phyloP scores from a whole-genome alignment of 148 eudicot species.

The Agrostemma githago region DNA sequence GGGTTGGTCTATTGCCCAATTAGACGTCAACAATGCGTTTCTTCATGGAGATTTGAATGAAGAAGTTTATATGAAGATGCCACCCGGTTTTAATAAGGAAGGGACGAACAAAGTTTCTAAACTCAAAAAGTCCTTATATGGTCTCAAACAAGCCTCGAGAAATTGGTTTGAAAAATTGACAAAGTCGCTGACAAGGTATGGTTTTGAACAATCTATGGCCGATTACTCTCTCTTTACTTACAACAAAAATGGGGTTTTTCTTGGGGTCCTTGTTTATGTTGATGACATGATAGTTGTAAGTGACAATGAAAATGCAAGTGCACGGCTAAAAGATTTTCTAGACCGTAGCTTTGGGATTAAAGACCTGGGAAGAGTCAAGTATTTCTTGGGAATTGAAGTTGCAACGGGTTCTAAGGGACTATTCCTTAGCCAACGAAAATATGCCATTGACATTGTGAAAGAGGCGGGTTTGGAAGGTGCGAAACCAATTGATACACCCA shows the following conservation, averaged over 20 bases:
- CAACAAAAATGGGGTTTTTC: background rate
- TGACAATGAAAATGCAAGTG: background rate
- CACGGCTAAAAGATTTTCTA: background rate
- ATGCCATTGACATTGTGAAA: no score
- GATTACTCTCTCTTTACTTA: background rate
- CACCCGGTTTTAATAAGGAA: no score
- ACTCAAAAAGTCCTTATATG: no score
- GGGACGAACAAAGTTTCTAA: no score
- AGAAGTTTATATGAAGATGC: no score
- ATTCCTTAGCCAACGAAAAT: no score
- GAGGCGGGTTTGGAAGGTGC: background rate
- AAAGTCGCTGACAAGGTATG: background rate
- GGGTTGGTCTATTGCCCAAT: background rate
- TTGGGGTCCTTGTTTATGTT: background rate
- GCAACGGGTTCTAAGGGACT: background rate
- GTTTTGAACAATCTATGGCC: background rate
- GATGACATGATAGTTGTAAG: background rate
- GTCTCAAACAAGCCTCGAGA: background rate
- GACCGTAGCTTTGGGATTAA: background rate
- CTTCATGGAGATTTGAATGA: no score
- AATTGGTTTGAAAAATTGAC: background rate
- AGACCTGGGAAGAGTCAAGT: background rate
- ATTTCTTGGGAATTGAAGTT: background rate
- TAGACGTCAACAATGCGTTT: background rate
- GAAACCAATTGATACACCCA: background rate